Evolutionary conservation across 129 eudicot genomes (phyloP).

Genomic region (Ambrosia trifida): DNA sequence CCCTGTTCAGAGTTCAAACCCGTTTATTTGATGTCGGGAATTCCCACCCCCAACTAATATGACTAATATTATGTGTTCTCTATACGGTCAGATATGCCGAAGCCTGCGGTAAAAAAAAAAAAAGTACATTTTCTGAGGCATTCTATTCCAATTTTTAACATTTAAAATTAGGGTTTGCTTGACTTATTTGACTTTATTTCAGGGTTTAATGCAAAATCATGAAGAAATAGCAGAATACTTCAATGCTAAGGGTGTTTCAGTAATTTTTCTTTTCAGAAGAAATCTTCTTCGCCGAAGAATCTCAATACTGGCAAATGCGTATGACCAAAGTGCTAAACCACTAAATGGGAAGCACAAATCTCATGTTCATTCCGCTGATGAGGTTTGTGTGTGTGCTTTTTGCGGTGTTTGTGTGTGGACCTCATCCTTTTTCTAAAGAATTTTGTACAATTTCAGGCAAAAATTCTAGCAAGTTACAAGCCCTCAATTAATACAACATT

Average conservation of each 20-base stretch:
- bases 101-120: neutral
- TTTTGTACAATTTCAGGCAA: slow-evolving; percentile 53
- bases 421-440: slow-evolving; percentile 18
- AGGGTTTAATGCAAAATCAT: slow-evolving; percentile 88
- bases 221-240: slow-evolving; percentile 81
- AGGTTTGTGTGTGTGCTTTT: slow-evolving; percentile 49
- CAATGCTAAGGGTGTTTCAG: slow-evolving; percentile 66
- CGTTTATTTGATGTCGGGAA: neutral
- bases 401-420: slow-evolving; percentile 5
- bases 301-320: slow-evolving; percentile 87
- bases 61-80: neutral
- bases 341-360: slow-evolving; percentile 94
- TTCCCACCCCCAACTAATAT: neutral
- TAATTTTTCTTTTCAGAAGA: slow-evolving; percentile 84
- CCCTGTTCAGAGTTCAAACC: neutral
- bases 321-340: slow-evolving; percentile 78
- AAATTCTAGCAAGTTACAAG: slow-evolving; percentile 77
- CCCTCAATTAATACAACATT: slow-evolving; percentile 61
- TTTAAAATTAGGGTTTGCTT: slow-evolving; percentile 3
- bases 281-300: slow-evolving; percentile 88
- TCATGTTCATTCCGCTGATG: slow-evolving; percentile 79
- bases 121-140: neutral
- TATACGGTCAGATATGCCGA: too few species aligned
- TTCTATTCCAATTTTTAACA: neutral
- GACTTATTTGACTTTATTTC: slow-evolving; percentile 20